These are phyloP conservation scores for Fusarium sp. DNA, from an alignment of 2,329 filamentous ascomycete species.

Conservation along the genomic window DNA sequence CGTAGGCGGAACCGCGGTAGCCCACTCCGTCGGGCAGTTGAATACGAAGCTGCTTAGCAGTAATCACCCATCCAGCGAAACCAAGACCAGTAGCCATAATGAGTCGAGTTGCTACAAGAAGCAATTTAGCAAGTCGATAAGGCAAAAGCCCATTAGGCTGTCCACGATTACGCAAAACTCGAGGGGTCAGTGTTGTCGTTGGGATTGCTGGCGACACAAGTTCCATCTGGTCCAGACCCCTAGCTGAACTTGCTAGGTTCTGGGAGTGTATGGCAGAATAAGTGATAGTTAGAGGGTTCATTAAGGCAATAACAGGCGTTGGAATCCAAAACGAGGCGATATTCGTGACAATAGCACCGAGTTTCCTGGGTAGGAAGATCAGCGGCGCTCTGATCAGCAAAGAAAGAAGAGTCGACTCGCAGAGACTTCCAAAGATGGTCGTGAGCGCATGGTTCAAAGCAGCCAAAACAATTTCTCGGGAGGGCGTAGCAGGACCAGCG, in stretches of 20 bases:
- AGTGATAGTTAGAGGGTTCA: constrained; percentile 91
- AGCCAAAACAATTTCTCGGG: constrained; percentile 83
- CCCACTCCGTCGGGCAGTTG: constrained; percentile 66
- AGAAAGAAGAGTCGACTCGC: constrained; percentile 84
- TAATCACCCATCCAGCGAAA: constrained; percentile 96
- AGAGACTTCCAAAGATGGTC: constrained; percentile 92
- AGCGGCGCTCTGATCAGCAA: constrained; percentile 87
- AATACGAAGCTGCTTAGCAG: constrained; percentile 81
- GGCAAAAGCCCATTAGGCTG: constrained; percentile 75
- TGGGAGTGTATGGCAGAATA: constrained; percentile 95
- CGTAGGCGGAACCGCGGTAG: constrained; percentile 86
- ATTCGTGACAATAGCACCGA: constrained; percentile 75
- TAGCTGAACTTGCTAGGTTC: constrained; percentile 80
- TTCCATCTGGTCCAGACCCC: constrained; percentile 83
- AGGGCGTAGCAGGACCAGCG: constrained; percentile 80
- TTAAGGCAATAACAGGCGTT: constrained; percentile 85
- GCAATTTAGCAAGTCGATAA: constrained; percentile 90
- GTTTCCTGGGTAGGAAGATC: constrained; percentile 81
- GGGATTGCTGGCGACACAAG: constrained; percentile 81
- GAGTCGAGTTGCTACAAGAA: constrained; percentile 90
- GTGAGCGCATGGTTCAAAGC: constrained; percentile 85
- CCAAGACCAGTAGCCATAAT: constrained; percentile 92
- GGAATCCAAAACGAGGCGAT: constrained; percentile 85
- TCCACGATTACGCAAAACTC: constrained; percentile 60
- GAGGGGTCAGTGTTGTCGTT: constrained; percentile 77